Evolutionary conservation across 108 stramenopile species (phyloP), one percentile per base, ranked within the genome.

Genomic region (Schizochytrium sp.): DNA sequence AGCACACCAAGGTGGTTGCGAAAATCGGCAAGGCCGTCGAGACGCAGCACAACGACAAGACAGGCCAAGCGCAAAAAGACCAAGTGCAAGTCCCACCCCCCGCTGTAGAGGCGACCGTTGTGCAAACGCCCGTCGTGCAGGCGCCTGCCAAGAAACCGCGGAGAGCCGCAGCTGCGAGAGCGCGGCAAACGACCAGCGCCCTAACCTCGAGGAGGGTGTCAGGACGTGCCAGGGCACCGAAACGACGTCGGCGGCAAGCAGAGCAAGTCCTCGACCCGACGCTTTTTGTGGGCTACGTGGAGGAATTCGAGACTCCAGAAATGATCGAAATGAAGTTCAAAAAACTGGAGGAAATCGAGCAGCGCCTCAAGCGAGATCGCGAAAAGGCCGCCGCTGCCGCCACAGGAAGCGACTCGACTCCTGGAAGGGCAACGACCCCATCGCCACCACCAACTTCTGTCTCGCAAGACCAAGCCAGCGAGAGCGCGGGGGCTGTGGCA

Each of bases 291-390:
- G 76, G 76, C 45, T 83, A 83, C 28, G 76, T 83, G 10, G 76
- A 83, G 51, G 76, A 83, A 12, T 47, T n/a, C 51, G 76, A 83
- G 51, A 83, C 76, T 43, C 45, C 51, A 18, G 76, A 83, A 53
- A 83, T 83, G 76, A 83, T 83, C 51, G 51, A 53, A 45, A 53
- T 25, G 48, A 83, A 83, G 51, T 83, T 83, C 76, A 53, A 83
- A 23, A 47, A 53, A 4, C 76, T 83, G 19, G 76, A 83, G 25
- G 76, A 83, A 23, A 83, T 83, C 28, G 48, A 83, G n/a, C n/a
- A 47, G n/a, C 19, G 51, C 6, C 76, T 47, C 51, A 53, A 83
- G 76, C n/a, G 76, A 53, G 76, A 83, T 34, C 48, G 76, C 76
- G 76, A 47, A 18, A 8, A 57, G 16, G 55, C 55, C 55, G 55